Conservation (phyloP, 73 alveolate genomes). For the Stentor coeruleus region DNA sequence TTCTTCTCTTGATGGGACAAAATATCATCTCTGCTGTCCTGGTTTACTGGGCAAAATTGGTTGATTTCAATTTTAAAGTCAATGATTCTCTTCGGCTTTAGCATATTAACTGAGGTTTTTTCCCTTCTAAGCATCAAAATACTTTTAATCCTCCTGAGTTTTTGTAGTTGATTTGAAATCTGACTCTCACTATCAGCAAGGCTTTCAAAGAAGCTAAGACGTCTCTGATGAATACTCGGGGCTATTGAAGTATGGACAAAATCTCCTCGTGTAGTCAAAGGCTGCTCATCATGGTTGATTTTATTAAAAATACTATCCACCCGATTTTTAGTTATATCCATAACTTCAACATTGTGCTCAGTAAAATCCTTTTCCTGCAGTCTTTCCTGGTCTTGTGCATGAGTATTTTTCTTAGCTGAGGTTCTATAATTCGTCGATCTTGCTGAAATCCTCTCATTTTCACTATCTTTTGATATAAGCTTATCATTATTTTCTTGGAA, state of each 20-base stretch:
- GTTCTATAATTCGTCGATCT: no score
- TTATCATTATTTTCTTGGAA: no score
- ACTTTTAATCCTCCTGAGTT: not conserved
- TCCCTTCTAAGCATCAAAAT: not conserved
- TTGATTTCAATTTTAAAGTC: not conserved
- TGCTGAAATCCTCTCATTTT: no score
- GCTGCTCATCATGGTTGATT: not conserved
- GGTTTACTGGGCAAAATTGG: not conserved
- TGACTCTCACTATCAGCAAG: not conserved
- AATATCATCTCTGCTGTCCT: not conserved
- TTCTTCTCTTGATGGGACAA: not conserved
- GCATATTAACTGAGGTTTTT: not conserved
- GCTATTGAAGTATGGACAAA: not conserved
- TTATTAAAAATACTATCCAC: not conserved
- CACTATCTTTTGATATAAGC: no score
- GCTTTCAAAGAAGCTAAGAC: not conserved
- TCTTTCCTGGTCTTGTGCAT: no score
- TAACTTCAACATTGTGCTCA: not conserved
- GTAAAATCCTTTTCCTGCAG: no score
- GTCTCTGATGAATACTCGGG: not conserved
- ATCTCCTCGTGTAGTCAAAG: not conserved
- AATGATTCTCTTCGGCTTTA: no score
- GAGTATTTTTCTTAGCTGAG: no score
- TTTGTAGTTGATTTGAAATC: no score
- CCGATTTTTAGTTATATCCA: not conserved